Evolutionary conservation across 1,139 yeast genomes (phyloP), one percentile per base, ranked within the genome.

Genomic region (Suhomyces anneliseae): DNA sequence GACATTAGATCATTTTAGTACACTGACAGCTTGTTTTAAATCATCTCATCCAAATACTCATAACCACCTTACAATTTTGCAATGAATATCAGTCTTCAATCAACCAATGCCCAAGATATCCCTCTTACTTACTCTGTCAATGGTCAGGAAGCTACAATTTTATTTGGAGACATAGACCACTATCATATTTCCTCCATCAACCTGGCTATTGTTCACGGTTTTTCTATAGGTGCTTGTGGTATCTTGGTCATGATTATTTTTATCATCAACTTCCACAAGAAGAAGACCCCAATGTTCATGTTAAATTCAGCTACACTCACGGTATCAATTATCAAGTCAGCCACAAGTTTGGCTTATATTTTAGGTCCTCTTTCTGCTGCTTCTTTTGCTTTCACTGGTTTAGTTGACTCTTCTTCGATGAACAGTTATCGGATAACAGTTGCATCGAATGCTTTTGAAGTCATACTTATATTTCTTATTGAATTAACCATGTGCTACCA

Each of bases 401-500:
- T 60, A 61, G 68, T 52, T 60, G 68, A 49, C 45, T 62, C 51
- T 5, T 38, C 36, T 1, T 31, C 40, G 11, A 14, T 32, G 19
- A 36, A 37, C 4, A 39, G 46, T 5, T 48, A 42, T 33, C 29
- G 19, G 6, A 34, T 81, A 0, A 74, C 83, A 8, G 77, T 82
- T 11, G 87, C 87, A 1, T 71, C 87, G 0, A 80, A 83, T 54
- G 73, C 82, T 7, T 67, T 87, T 47, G 83, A 84, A 54, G 73
- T 84, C 9, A 53, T 89, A 6, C 66, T 90, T 43, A 74, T 87
- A 8, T 66, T 75, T 0, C 69, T 81, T 9, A 78, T 92, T 43
- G 87, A 89, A 60, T 49, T 70, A 0, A 84, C 95, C 0, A 69
- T 92, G 58, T 72, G 83, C 2, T 82, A 82, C 58, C 98, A 93